These are phyloP conservation scores for Lactarius trivialis DNA, from an alignment of 768 basidiomycete species.

Conservation along the genomic window DNA sequence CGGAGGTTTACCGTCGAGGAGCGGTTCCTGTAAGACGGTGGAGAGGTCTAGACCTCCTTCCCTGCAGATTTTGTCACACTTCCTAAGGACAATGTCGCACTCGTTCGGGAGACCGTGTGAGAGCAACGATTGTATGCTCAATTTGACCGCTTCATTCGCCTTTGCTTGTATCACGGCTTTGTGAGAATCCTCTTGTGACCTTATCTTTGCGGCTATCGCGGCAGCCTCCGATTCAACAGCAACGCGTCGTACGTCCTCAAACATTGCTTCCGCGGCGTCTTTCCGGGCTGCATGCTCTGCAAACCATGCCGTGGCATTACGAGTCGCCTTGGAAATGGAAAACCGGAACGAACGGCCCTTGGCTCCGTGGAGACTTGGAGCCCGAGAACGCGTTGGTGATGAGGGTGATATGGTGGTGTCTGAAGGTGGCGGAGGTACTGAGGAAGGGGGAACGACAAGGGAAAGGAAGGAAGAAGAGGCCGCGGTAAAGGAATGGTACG, in stretches of 20 bases:
- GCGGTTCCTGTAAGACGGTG: constrained; percentile 50
- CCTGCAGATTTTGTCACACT: constrained; percentile 54
- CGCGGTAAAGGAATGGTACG: not conserved
- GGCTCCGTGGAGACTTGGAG: not conserved
- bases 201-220: too few relatives aligned
- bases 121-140: constrained; percentile 31
- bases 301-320: not conserved
- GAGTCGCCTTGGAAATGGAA: not conserved
- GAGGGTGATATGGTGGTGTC: not conserved
- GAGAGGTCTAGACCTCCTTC: constrained; percentile 44
- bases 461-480: not conserved
- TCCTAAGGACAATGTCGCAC: constrained; percentile 42
- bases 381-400: not conserved
- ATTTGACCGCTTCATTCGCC: too few relatives aligned
- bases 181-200: too few relatives aligned
- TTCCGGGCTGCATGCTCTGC: not conserved
- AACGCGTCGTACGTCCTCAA: too few relatives aligned
- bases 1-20: constrained; percentile 56
- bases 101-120: constrained; percentile 27
- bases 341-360: constrained; percentile 3
- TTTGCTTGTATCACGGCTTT: too few relatives aligned
- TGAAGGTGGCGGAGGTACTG: not conserved
- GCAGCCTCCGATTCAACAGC: too few relatives aligned
- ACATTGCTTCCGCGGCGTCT: too few relatives aligned
- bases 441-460: not conserved